Evolutionary conservation across 2,329 filamentous ascomycete species (phyloP), one percentile per base, ranked within the genome.

Genomic region (Fusarium citri): DNA sequence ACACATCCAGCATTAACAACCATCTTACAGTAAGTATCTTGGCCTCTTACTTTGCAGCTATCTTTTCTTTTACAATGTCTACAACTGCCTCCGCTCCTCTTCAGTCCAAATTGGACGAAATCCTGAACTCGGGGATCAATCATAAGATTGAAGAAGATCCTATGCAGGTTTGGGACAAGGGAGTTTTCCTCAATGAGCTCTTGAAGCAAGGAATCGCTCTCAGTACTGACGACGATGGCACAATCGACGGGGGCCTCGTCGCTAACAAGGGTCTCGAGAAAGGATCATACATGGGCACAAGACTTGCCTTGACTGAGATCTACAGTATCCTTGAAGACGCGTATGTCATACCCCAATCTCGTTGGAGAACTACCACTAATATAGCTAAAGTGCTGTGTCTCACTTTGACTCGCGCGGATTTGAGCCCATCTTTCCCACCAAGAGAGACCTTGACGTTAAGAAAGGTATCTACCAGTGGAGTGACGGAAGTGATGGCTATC

Each of bases 131-230:
- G 6, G 41, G 42, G 2, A 31, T 66, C 34, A 59, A 65, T 12
- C 45, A 54, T 15, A 47, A 53, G 6, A 45, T 66, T 5, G 63
- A 66, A 1, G 18, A 66, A 3, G 55, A 59, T 6, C 61, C 62
- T 11, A 8, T 66, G 6, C 25, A 66, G 7, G 43, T 66, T 2
- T 69, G 62, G 50, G 67, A 69, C 6, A 69, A 66, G 26, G 67
- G 67, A 1, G 67, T 69, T 0, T 69, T 69, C 28, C 9, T 69
- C 9, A 69, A 69, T 6, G 66, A 69, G 15, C 66, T 69, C 14
- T 40, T 63, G n/a, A 56, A 48, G 40, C 47, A 66, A 10, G 61
- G 57, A 0, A 59, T 69, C 20, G 66, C 55, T 2, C 57, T 69
- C 11, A 40, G 20, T n/a, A 67, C 63, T 5, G 49, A 66, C n/a